A percentile compares a stretch with the other conserved stretches of the same genome.
phyloP scores from a whole-genome alignment of 805 yeast species.

The Citeromyces matritensis region DNA sequence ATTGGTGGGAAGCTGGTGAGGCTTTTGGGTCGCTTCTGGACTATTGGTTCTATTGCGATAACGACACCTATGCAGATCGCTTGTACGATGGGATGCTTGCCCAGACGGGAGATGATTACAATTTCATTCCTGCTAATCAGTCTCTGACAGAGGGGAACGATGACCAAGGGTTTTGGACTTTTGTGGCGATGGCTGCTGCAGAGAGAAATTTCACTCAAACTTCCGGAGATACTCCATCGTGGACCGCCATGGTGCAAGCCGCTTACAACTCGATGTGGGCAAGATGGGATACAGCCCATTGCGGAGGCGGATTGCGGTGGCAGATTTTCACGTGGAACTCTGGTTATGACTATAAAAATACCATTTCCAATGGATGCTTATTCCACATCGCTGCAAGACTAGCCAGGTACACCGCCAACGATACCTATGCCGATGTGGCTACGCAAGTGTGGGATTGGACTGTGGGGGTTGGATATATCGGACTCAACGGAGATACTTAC shows the following conservation, averaged over 20 bases:
- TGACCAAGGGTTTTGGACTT: constrained; percentile 96
- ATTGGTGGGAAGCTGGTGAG: constrained; percentile 99
- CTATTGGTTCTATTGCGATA: constrained; percentile 55
- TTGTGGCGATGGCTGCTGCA: constrained; percentile 84
- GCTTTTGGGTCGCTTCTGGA: constrained; percentile 85
- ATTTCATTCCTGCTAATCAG: constrained; percentile 81
- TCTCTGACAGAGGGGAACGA: constrained; percentile 92
- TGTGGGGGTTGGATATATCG: constrained; percentile 31
- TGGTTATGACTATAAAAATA: constrained; percentile 86
- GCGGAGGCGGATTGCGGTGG: constrained; percentile 93
- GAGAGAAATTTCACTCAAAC: constrained; percentile 78
- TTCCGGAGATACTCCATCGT: constrained; percentile 40
- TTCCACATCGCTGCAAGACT: constrained; percentile 81
- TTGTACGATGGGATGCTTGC: constrained; percentile 49
- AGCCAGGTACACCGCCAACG: constrained; percentile 69
- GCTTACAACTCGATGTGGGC: constrained; percentile 80
- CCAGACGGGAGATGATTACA: constrained; percentile 61
- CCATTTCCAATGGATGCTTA: constrained; percentile 82
- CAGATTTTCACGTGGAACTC: constrained; percentile 91
- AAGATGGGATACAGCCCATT: constrained; percentile 66
- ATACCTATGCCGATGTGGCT: constrained; percentile 60
- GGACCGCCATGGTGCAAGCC: constrained; percentile 81
- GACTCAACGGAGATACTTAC: constrained; percentile 21
- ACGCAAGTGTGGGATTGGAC: constrained; percentile 76
- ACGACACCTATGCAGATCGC: constrained; percentile 45